Base-by-base conservation (phyloP, 2,329 filamentous ascomycete species). In the Cercospora sp. region DNA sequence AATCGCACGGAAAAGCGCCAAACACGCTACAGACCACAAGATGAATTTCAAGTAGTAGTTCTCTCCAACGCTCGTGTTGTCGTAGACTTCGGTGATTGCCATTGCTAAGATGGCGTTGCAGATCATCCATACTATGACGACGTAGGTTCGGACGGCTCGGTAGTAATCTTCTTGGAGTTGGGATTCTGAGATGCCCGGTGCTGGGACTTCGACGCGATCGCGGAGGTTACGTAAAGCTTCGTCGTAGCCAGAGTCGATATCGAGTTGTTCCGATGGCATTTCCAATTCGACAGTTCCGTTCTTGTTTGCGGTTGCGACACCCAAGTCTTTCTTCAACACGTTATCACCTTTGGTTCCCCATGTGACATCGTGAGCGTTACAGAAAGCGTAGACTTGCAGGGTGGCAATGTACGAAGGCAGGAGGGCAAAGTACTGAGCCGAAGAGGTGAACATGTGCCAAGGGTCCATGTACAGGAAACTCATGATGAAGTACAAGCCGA, bases 321-420 rank as follows among this genome's bases (percentile, higher is more conserved):
- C 95, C 0, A 99, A 88, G 78, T 99, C 96, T 7, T 91, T 97
- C 80, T 92, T 90, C 75, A 95, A 90, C 40, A 97, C 89, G 80
- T 99, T 99, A 85, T 99, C 95, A 66, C 95, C 95, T 82, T 99
- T 99, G 57, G 95, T 99, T 55, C 95, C 95, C 95, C 95, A 99
- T 0, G 94, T 97, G 20, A 99, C 93, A 79, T 99, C 95, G 86
- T 99, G 95, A 0, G 94, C 97, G 83, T 99, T 99, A 84, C 95
- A 98, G 81, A 99, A 99, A 53, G 95, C 95, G 81, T 99, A 99
- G 20, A 98, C 93, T 80, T 99, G 95, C 2, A 99, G 86, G 0
- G 93, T 98, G 83, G 95, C 98, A 80, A 99, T 97, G 83, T 98
- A 99, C 45, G 86, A 90, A 0, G 95, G 95, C 40, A 99, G 85